A percentile compares a stretch with the other conserved stretches of the same genome.
phyloP scores from a whole-genome alignment of 1,284 basidiomycete species.

The Erythrobasidium hasegawianum region DNA sequence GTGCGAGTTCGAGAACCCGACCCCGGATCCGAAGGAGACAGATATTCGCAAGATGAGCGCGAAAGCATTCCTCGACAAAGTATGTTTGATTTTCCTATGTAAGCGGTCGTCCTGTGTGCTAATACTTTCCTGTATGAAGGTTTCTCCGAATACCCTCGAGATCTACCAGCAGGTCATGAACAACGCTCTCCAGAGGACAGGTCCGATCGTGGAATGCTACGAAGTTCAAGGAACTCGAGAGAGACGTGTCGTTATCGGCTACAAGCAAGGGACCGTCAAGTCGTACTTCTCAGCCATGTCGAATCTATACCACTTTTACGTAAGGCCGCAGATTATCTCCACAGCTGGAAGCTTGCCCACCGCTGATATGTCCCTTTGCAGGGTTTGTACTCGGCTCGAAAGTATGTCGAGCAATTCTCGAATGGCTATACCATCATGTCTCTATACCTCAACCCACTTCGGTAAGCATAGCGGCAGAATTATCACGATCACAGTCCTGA shows the following conservation, averaged over 20 bases:
- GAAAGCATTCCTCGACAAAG: conserved; percentile 87
- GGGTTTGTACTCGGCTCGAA: conserved; percentile 82
- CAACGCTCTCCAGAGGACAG: conserved; percentile 73
- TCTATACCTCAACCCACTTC: conserved; percentile 81
- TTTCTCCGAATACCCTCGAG: conserved; percentile 77
- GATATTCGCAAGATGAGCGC: conserved; percentile 89
- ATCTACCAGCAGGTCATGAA: conserved; percentile 91
- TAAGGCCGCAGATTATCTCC: too few species aligned
- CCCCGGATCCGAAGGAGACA: conserved; percentile 57
- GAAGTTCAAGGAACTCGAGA: conserved; percentile 88
- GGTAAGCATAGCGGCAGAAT: conserved; percentile 3
- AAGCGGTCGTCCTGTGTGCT: too few species aligned
- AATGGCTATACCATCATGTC: conserved; percentile 97
- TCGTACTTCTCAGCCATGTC: conserved; percentile 84
- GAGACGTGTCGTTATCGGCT: conserved; percentile 88
- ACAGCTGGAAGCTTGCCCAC: too few species aligned
- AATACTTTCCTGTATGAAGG: too few species aligned
- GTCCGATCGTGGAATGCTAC: conserved; percentile 86
- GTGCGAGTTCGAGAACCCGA: conserved; percentile 70
- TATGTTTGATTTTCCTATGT: too few species aligned
- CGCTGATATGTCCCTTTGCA: too few species aligned
- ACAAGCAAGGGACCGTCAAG: conserved; percentile 84
- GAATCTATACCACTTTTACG: conserved; percentile 98
- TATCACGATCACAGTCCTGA: too few species aligned
- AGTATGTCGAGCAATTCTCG: conserved; percentile 95